Conservation (phyloP, 768 basidiomycete genomes). For the Omphalotus guepiniiformis region DNA sequence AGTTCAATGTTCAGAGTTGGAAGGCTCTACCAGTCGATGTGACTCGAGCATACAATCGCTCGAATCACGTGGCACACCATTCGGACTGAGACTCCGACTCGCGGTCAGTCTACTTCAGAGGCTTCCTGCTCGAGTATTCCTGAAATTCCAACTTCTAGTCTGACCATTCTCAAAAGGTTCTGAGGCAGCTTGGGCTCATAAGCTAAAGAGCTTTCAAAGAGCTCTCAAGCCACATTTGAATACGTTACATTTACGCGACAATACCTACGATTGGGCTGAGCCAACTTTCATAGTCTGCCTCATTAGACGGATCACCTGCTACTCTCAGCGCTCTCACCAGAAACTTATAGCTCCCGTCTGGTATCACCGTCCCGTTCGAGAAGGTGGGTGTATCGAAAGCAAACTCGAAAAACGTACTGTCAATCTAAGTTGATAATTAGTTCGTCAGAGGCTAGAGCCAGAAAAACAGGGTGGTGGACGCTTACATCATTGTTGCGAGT, state of each 20-base stretch:
- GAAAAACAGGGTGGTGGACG: neutral
- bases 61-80: too few species aligned
- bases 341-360: slow-evolving; percentile 37
- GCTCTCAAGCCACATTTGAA: too few species aligned
- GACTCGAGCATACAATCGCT: too few species aligned
- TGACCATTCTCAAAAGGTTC: too few species aligned
- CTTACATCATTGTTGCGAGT: slow-evolving; percentile 14
- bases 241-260: neutral
- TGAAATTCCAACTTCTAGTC: too few species aligned
- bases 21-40: too few species aligned
- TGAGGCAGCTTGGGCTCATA: too few species aligned
- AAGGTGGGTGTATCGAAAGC: slow-evolving; percentile 30
- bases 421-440: slow-evolving; percentile 18
- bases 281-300: slow-evolving; percentile 44
- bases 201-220: too few species aligned
- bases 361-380: slow-evolving; percentile 40
- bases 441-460: neutral
- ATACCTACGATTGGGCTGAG: slow-evolving; percentile 36
- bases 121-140: too few species aligned
- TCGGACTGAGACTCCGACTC: too few species aligned
- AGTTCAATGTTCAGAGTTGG: too few species aligned
- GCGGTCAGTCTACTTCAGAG: too few species aligned
- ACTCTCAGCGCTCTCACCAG: slow-evolving; percentile 38
- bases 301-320: slow-evolving; percentile 36
- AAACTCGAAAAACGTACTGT: slow-evolving; percentile 28